These are phyloP conservation scores for Fusarium staphyleae DNA, from an alignment of 2,329 filamentous ascomycete species.

Conservation along the genomic window DNA sequence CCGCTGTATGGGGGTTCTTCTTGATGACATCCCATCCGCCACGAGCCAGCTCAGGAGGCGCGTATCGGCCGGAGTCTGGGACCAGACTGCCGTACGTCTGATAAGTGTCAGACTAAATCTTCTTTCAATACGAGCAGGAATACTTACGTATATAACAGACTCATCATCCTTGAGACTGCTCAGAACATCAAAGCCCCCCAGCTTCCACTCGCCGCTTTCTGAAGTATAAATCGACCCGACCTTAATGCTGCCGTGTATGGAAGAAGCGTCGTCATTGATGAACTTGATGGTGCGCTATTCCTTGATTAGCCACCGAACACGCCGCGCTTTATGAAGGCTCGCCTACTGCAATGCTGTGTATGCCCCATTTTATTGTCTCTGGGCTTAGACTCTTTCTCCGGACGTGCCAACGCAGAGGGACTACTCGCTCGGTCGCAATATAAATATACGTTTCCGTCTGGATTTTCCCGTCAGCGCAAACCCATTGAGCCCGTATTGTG, in stretches of 20 bases:
- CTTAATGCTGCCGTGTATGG: conserved; percentile 86
- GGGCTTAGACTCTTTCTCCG: conserved; percentile 85
- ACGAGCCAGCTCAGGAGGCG: conserved; percentile 84
- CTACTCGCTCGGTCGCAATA: conserved; percentile 90
- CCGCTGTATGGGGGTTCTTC: conserved; percentile 77
- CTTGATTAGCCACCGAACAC: conserved; percentile 28
- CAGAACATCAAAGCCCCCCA: conserved; percentile 90
- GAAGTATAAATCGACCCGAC: conserved; percentile 90
- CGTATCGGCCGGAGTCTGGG: conserved; percentile 84
- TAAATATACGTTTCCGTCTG: conserved; percentile 95
- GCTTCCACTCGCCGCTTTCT: conserved; percentile 97
- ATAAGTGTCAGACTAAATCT: conserved; percentile 13
- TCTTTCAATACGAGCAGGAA: neutral
- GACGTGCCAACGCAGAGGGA: conserved; percentile 88
- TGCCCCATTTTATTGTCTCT: conserved; percentile 96
- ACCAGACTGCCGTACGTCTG: conserved; percentile 87
- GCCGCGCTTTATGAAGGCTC: neutral
- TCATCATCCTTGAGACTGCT: conserved; percentile 97
- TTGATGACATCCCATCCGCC: conserved; percentile 93
- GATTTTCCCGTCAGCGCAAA: conserved; percentile 34
- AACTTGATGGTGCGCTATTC: conserved; percentile 89
- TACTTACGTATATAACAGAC: conserved; percentile 79
- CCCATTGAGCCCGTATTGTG: conserved; percentile 4
- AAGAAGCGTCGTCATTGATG: conserved; percentile 91
- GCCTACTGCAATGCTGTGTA: conserved; percentile 81